Percentiles rank a stretch among this genome's conserved stretches.
Evolutionary conservation across 2,329 filamentous ascomycete species (phyloP).

Genomic region (Neopestalotiopsis sp.): DNA sequence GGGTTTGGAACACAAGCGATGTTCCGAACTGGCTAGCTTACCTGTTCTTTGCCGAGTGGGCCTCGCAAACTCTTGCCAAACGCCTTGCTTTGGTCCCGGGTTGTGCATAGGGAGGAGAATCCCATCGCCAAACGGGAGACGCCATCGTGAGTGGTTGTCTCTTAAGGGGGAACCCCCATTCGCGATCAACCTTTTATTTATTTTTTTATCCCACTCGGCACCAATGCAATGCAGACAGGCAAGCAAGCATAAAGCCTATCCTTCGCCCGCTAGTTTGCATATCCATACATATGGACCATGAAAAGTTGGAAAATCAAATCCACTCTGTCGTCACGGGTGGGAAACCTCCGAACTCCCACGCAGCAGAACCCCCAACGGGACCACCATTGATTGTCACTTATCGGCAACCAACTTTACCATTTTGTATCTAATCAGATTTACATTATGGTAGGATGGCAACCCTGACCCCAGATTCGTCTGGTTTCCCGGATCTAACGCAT

Average conservation of each 20-base stretch:
- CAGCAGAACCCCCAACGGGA: background rate
- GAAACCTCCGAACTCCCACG: background rate
- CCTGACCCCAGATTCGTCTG: background rate
- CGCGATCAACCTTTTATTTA: background rate
- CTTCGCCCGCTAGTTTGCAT: background rate
- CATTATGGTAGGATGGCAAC: background rate
- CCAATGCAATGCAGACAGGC: background rate
- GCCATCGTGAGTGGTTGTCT: slow-evolving; percentile 1
- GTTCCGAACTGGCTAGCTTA: slow-evolving; percentile 6
- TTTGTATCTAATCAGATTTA: background rate
- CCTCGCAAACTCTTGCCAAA: slow-evolving; percentile 16
- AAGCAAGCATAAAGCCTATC: background rate
- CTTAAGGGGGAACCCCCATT: background rate
- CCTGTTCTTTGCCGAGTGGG: slow-evolving; percentile 1
- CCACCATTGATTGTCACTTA: background rate
- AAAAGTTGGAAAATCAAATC: background rate
- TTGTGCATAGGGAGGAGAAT: background rate
- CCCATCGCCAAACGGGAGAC: background rate
- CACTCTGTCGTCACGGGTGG: background rate
- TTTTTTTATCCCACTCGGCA: background rate
- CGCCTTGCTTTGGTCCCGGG: background rate
- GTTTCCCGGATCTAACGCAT: background rate
- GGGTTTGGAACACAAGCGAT: background rate
- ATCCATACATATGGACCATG: background rate
- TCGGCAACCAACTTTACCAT: background rate